These are phyloP conservation scores for Pichia sp. DNA, from an alignment of 1,139 yeast genomes.

Conservation along the genomic window DNA sequence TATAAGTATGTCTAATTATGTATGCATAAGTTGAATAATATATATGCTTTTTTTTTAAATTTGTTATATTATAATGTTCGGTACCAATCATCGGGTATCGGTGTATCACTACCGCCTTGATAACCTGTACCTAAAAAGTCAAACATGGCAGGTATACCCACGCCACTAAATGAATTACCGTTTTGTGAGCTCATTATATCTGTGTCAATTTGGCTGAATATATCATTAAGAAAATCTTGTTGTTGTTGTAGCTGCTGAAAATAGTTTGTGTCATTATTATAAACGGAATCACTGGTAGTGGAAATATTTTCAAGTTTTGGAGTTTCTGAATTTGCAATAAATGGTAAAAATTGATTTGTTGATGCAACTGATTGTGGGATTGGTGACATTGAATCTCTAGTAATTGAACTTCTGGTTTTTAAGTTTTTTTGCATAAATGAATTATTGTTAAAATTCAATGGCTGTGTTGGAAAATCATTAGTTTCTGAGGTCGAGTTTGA, in stretches of 20 bases:
- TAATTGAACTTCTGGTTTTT: not conserved
- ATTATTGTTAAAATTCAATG: not conserved
- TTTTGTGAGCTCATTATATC: conserved; percentile 21
- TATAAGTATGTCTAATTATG: not conserved
- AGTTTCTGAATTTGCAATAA: not conserved
- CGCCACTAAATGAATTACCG: not conserved
- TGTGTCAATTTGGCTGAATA: conserved; percentile 26
- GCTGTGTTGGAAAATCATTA: not conserved
- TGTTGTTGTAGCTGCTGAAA: conserved; percentile 2
- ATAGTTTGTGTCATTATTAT: not conserved
- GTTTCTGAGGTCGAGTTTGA: conserved; percentile 11
- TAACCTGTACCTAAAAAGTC: conserved; percentile 12
- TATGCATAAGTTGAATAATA: not conserved
- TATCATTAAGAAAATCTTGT: conserved; percentile 22
- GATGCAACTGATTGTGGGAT: not conserved
- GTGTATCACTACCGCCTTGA: conserved; percentile 2
- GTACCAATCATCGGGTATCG: conserved; percentile 13
- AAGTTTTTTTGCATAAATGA: not conserved
- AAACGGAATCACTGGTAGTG: not conserved
- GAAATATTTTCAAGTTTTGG: not conserved
- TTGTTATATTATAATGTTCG: conserved; percentile 1
- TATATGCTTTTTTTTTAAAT: not conserved
- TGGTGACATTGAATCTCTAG: not conserved
- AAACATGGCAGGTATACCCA: conserved; percentile 11
- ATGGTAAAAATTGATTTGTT: not conserved